Conservation (phyloP, 805 yeast species). For the Suhomyces sp. region DNA sequence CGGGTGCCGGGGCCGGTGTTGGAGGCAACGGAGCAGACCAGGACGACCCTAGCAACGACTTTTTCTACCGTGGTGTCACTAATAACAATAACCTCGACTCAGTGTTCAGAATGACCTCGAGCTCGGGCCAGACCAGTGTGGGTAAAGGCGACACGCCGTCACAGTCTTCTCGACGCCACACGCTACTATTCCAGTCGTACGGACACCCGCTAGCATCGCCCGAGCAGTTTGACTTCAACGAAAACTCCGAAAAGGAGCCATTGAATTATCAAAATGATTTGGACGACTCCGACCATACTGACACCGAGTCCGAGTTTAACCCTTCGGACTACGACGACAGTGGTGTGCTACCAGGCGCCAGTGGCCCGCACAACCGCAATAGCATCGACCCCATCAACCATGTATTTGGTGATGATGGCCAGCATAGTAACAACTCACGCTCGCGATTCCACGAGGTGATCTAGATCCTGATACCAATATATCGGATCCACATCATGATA, state of each 20-base stretch:
- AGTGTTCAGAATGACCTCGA: slow-evolving; percentile 23
- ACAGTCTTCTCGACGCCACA: slow-evolving; percentile 16
- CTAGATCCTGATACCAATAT: background rate
- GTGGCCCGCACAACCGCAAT: slow-evolving; percentile 2
- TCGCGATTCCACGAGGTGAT: slow-evolving; percentile 22
- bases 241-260: slow-evolving; percentile 10
- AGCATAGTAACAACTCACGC: slow-evolving; percentile 20
- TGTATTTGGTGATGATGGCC: slow-evolving; percentile 7
- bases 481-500: too few species aligned
- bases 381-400: slow-evolving; percentile 1
- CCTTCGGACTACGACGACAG: slow-evolving; percentile 19
- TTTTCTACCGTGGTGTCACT: slow-evolving; percentile 43
- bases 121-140: slow-evolving; percentile 6
- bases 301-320: slow-evolving; percentile 14
- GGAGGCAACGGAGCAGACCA: slow-evolving; percentile 8
- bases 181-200: slow-evolving; percentile 24
- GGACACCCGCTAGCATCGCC: slow-evolving; percentile 21
- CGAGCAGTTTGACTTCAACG: slow-evolving; percentile 20
- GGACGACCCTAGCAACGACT: slow-evolving; percentile 25
- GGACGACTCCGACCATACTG: background rate
- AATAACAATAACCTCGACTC: slow-evolving; percentile 42
- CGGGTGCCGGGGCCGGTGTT: slow-evolving; percentile 12
- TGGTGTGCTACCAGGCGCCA: slow-evolving; percentile 11
- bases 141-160: slow-evolving; percentile 6
- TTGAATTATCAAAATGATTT: background rate